These are phyloP conservation scores for Violaceomyces palustris DNA, from an alignment of 1,284 basidiomycete species.

Conservation along the genomic window DNA sequence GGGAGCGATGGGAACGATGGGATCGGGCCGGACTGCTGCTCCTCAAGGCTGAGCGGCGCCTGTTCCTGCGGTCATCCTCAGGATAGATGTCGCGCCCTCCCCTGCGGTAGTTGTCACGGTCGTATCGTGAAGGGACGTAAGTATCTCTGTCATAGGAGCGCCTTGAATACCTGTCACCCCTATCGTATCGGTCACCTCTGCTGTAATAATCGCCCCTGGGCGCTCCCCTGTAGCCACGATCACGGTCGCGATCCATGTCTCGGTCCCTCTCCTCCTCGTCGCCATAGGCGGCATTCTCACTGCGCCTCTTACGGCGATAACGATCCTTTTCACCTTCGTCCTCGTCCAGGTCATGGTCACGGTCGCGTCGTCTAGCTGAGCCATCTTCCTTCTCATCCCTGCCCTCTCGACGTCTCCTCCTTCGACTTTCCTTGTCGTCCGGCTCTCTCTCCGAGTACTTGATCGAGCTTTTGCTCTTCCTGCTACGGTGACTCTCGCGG, in stretches of 20 bases:
- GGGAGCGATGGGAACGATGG: constrained; percentile 17
- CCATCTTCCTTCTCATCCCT: constrained; percentile 5
- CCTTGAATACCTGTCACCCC: neutral
- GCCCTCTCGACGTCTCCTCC: constrained; percentile 33
- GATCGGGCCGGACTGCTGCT: constrained; percentile 10
- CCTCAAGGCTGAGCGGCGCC: no score
- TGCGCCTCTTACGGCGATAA: constrained; percentile 34
- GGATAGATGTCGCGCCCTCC: neutral
- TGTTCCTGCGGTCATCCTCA: no score
- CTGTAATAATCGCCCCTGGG: no score
- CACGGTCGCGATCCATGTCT: constrained; percentile 1
- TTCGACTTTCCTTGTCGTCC: constrained; percentile 42
- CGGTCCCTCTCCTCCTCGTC: constrained; percentile 22
- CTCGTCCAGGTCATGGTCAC: constrained; percentile 14
- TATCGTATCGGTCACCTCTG: constrained; percentile 1
- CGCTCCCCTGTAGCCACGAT: constrained; percentile 3
- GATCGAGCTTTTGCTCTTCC: constrained; percentile 12
- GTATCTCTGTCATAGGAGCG: neutral
- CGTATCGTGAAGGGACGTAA: neutral
- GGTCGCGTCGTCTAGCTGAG: constrained; percentile 43
- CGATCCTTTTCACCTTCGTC: constrained; percentile 54
- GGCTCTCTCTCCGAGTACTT: constrained; percentile 31
- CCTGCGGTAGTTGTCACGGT: neutral
- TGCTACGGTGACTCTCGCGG: constrained; percentile 12
- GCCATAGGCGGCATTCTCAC: no score